Evolutionary conservation across 1,284 basidiomycete species (phyloP).

Genomic region (Pseudozyma sp.): DNA sequence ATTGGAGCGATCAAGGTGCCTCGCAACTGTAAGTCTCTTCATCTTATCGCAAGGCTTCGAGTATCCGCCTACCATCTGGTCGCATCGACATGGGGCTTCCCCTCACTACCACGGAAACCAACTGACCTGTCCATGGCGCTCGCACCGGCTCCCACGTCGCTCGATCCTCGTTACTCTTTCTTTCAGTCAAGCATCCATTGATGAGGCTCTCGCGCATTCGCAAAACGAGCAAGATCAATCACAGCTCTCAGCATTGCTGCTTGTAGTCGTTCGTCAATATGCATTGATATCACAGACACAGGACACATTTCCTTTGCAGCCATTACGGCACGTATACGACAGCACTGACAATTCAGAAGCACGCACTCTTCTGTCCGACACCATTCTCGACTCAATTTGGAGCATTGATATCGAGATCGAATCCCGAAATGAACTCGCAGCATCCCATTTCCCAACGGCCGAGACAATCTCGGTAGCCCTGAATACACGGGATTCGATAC

Average conservation of each 20-base stretch:
- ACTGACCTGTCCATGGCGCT: slow-evolving; percentile 17
- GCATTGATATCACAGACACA: slow-evolving; percentile 16
- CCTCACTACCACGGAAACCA: neutral
- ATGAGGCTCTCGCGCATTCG: slow-evolving; percentile 7
- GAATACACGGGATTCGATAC: slow-evolving; percentile 16
- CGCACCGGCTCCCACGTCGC: slow-evolving; percentile 10
- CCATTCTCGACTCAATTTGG: slow-evolving; percentile 59
- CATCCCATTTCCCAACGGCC: slow-evolving; percentile 1
- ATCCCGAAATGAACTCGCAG: slow-evolving; percentile 44
- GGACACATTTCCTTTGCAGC: slow-evolving; percentile 6
- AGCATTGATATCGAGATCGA: slow-evolving; percentile 62
- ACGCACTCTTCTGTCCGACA: slow-evolving; percentile 18
- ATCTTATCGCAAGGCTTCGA: neutral
- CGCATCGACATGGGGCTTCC: neutral
- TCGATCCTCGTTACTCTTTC: neutral
- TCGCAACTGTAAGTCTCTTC: slow-evolving; percentile 39
- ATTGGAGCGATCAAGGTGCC: slow-evolving; percentile 23
- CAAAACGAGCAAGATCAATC: slow-evolving; percentile 2
- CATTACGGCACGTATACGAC: slow-evolving; percentile 1
- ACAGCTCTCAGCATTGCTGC: slow-evolving; percentile 10
- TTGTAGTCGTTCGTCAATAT: slow-evolving; percentile 10
- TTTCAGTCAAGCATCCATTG: slow-evolving; percentile 17
- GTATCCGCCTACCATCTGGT: neutral
- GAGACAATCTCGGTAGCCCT: slow-evolving; percentile 7
- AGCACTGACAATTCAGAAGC: neutral